Base-by-base conservation (phyloP, 2,329 filamentous ascomycete genomes). In the Calonectria honghensis region DNA sequence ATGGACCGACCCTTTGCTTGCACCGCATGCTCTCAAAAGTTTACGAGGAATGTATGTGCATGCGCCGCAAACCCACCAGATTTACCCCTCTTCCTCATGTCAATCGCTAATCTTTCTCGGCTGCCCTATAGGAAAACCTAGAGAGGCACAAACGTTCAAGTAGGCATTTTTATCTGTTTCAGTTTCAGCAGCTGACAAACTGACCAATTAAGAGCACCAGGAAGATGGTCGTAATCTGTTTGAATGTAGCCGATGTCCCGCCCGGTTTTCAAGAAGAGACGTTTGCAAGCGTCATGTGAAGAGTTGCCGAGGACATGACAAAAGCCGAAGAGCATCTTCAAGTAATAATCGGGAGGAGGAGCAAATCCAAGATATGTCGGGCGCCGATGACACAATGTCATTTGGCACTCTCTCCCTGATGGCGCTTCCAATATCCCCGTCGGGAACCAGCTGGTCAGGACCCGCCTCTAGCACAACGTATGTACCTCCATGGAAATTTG, bases 271-370 rank as follows among this genome's bases (percentile, higher is more conserved):
- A 6, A 39, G 57, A n/a, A 39, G 57, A 61, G 57, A 61, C 35
- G 57, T 61, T 10, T 61, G 57, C 57, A 61, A 61, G 14, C 57
- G 57, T 16, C 57, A 45, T 32, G 27, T 29, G 27, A 65, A 48
- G 27, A 65, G 39, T 76, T 27, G 74, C 24, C 68, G 63, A 24
- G 80, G 79, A 35, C 75, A 76, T 29, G 70, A 75, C 10, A 45
- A 76, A 7, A 79, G 79, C 45, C 76, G 77, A 1, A 71, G 74
- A 24, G 72, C 76, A 31, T 77, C 79, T 35, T 74, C 78, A 16
- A 80, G 74, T 52, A 80, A 79, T 45, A 66, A 77, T 1, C 78
- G 78, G 63, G 13, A 73, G 73, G 48, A 74, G 75, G 61, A 79
- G 73, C 39, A 41, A 31, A 24, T 31, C 24, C 41, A 63, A 41